Evolutionary conservation across 2,329 filamentous ascomycete species (phyloP), one percentile per base, ranked within the genome.

Genomic region (Pleurostoma richardsiae): DNA sequence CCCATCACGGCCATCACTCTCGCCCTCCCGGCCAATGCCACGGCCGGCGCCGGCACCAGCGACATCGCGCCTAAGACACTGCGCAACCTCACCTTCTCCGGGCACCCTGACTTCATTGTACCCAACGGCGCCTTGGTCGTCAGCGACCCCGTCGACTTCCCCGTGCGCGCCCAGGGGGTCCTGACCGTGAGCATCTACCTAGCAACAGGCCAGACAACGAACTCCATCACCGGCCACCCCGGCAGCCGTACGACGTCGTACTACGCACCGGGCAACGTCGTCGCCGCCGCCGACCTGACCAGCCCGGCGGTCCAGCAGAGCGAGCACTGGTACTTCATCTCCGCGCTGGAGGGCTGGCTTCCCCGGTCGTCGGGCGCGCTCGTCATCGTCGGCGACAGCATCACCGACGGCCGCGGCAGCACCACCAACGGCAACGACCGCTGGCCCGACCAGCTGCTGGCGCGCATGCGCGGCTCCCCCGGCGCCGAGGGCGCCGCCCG

Each of bases 401-500:
- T 86, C 57, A 85, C 81, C 4, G 82, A 86, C 56, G 82, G 82
- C 8, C 71, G 80, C 29, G 79, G 79, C 40, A 80, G 74, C 48
- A 77, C 74, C 30, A 78, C 75, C 19, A 76, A 85, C 60, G 64
- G 59, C 27, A 83, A 85, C 62, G 71, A 82, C 58, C 64, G 68
- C 41, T 71, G 67, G 67, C 65, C 68, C 0, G 67, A 71, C 55
- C 58, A 58, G 6, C 65, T 82, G 6, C 64, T 75, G 28, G 55
- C 59, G 7, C 67, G 69, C 41, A 56, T 81, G 56, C 67, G 73
- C 55, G 42, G 66, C 29, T 27, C 44, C 36, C 4, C 41, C 42
- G 45, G 44, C 31, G 42, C 57, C 7, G 52, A 44, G 30, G 30
- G 33, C 10, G 33, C 60, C 5, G 71, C 69, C 10, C 53, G 55